A percentile compares a stretch with the other conserved stretches of the same genome.
Evolutionary conservation across 2,329 filamentous ascomycete genomes (phyloP).

Genomic region (Dryadomyces quercivorus): DNA sequence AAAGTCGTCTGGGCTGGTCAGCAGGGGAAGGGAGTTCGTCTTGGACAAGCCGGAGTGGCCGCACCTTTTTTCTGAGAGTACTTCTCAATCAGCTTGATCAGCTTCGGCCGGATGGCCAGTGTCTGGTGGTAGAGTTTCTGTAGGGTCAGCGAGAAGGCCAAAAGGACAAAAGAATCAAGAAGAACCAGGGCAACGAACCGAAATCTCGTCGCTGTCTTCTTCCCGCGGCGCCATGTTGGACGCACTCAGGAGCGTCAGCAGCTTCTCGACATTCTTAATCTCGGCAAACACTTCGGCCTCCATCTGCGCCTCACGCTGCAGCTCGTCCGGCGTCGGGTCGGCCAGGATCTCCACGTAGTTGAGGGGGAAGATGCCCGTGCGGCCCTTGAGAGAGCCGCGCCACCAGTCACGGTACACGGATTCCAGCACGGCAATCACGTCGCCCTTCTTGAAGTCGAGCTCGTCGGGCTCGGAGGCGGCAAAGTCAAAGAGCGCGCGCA

Average conservation of each 20-base stretch:
- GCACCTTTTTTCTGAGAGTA: slow-evolving; percentile 98
- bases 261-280: slow-evolving; percentile 52
- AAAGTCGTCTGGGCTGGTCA: slow-evolving; percentile 63
- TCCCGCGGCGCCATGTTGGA: slow-evolving; percentile 68
- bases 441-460: slow-evolving; percentile 90
- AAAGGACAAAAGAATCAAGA: not conserved
- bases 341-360: slow-evolving; percentile 98
- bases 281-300: slow-evolving; percentile 59
- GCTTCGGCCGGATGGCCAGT: slow-evolving; percentile 83
- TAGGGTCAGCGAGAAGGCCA: slow-evolving; percentile 1
- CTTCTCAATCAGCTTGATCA: slow-evolving; percentile 96
- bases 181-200: too few species aligned
- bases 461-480: slow-evolving; percentile 88
- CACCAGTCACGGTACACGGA: slow-evolving; percentile 99
- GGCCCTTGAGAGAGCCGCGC: slow-evolving; percentile 87
- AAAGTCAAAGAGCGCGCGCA: slow-evolving; percentile 90
- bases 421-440: slow-evolving; percentile 93
- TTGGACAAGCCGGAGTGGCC: not conserved
- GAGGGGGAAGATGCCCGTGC: slow-evolving; percentile 94
- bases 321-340: slow-evolving; percentile 85
- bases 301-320: slow-evolving; percentile 93
- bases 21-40: slow-evolving; percentile 2
- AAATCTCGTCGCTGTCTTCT: slow-evolving; percentile 95
- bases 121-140: slow-evolving; percentile 83
- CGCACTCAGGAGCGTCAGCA: slow-evolving; percentile 83